A percentile compares a stretch with the other conserved stretches of the same genome.
Conservation (phyloP, 2,329 filamentous ascomycete species). For the Colletotrichum sp. region DNA sequence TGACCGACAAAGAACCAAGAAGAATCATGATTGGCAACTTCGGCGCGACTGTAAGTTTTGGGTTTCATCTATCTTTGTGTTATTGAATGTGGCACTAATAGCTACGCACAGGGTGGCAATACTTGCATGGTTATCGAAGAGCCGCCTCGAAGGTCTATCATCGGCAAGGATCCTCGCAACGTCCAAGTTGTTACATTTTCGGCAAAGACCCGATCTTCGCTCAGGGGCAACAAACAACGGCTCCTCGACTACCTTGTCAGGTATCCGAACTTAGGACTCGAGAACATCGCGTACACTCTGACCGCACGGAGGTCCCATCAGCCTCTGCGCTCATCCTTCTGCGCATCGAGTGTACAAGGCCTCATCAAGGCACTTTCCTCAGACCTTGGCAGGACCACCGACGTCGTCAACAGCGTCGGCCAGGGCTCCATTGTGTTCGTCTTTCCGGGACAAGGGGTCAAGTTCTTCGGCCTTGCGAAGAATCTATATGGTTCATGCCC, state of each 20-base stretch:
- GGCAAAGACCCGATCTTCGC: neutral
- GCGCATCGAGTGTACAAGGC: neutral
- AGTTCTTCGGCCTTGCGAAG: neutral
- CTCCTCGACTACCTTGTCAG: neutral
- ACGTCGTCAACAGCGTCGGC: neutral
- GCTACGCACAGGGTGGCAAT: neutral
- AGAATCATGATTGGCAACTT: conserved; percentile 70
- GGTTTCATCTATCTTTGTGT: neutral
- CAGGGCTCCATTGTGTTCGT: neutral
- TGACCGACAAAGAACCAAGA: conserved; percentile 47
- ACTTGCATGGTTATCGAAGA: neutral
- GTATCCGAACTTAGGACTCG: neutral
- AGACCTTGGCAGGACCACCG: neutral
- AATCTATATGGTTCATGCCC: neutral
- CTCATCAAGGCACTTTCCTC: neutral
- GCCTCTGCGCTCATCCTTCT: neutral
- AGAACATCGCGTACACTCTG: neutral
- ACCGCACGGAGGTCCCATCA: neutral
- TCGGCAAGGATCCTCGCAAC: neutral
- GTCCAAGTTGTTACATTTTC: neutral
- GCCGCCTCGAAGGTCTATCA: neutral
- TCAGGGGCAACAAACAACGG: neutral
- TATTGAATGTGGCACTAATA: neutral
- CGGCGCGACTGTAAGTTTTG: conserved; percentile 54
- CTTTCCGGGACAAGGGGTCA: neutral